Percentiles rank a stretch among this genome's conserved stretches.
Evolutionary conservation across 257 asterid genomes (phyloP).

Genomic region (Oldenlandia corymbosa): DNA sequence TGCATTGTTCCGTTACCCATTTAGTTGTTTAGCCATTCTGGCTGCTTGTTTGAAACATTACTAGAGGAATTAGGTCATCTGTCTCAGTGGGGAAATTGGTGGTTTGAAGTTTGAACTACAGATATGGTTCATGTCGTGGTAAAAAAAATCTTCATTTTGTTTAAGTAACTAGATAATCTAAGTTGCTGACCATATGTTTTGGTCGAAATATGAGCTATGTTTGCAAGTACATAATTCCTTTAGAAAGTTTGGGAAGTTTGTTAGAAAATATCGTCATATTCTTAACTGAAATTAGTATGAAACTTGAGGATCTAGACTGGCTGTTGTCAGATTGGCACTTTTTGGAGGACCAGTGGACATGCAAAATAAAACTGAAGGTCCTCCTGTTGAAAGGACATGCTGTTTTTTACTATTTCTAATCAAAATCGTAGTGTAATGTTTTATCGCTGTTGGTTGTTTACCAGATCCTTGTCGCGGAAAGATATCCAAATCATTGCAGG

Average conservation of each 20-base stretch:
- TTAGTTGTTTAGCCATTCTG: too few relatives aligned
- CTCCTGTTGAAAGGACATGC: not conserved
- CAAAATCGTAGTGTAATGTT: constrained; percentile 1
- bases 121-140: not conserved
- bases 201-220: not conserved
- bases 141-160: not conserved
- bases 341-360: not conserved
- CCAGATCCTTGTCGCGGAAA: constrained; percentile 61
- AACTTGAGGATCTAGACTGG: not conserved
- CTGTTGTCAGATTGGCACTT: not conserved
- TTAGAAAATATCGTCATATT: not conserved
- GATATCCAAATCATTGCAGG: constrained; percentile 58
- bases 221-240: not conserved
- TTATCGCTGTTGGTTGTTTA: constrained; percentile 20
- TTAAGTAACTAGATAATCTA: not conserved
- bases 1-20: not conserved
- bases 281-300: not conserved
- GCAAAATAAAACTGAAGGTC: not conserved
- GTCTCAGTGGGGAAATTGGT: not conserved
- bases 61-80: too few relatives aligned
- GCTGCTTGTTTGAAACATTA: too few relatives aligned
- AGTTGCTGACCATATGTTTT: not conserved
- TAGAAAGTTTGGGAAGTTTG: not conserved
- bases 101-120: not conserved
- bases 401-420: not conserved